phyloP scores from a whole-genome alignment of 371 early-diverging fungal species.

The Saksenaea vasiformis region DNA sequence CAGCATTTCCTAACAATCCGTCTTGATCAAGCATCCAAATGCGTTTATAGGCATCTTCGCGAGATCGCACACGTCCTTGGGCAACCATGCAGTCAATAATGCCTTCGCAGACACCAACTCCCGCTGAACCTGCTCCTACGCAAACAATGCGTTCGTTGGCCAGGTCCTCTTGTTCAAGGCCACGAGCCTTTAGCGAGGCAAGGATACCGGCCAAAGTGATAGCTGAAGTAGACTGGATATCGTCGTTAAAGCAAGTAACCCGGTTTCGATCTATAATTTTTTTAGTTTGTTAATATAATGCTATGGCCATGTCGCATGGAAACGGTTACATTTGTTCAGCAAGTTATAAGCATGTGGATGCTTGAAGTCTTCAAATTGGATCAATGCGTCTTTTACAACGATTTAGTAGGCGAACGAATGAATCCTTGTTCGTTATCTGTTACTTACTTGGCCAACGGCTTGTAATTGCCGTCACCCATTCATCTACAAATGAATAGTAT shows the following conservation, averaged over 20 bases:
- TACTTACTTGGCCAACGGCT: constrained; percentile 64
- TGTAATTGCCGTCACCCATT: constrained; percentile 63
- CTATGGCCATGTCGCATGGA: not conserved
- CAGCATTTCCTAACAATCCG: constrained; percentile 51
- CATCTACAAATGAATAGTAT: constrained; percentile 67
- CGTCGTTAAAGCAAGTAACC: constrained; percentile 70
- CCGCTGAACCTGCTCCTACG: constrained; percentile 70
- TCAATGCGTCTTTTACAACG: constrained; percentile 35
- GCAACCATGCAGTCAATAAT: constrained; percentile 65
- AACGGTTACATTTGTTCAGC: constrained; percentile 45
- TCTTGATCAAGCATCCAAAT: constrained; percentile 66
- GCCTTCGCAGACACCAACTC: constrained; percentile 71
- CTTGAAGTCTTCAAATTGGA: constrained; percentile 62
- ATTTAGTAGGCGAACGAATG: not conserved
- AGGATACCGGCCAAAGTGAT: constrained; percentile 66
- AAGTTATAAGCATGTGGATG: constrained; percentile 61
- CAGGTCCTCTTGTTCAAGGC: constrained; percentile 39
- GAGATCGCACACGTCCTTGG: constrained; percentile 55
- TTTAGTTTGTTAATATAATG: not conserved
- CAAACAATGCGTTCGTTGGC: constrained; percentile 56
- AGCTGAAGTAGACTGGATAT: constrained; percentile 68
- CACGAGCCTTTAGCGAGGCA: constrained; percentile 59
- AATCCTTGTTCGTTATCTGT: no score
- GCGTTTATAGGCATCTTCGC: constrained; percentile 57
- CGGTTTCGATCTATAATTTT: constrained; percentile 43